Conservation (phyloP, 192 early-diverging fungal species). For the Mortierella antarctica region DNA sequence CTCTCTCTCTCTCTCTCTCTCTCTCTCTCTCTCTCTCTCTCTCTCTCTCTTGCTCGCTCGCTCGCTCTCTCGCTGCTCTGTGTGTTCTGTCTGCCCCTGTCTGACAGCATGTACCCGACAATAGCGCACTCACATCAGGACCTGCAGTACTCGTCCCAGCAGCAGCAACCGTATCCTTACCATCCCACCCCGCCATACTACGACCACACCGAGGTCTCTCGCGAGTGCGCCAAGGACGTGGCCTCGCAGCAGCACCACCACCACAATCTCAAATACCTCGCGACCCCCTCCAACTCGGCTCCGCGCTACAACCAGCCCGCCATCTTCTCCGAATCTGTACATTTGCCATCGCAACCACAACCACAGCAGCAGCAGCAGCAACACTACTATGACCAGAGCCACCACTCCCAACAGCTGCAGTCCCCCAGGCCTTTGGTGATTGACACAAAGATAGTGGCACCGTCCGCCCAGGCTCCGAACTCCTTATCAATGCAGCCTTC, state of each 20-base stretch:
- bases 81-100: neutral
- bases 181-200: constrained; percentile 36
- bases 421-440: constrained; percentile 18
- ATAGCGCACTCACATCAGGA: constrained; percentile 8
- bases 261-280: constrained; percentile 17
- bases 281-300: constrained; percentile 18
- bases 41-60: neutral
- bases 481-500: constrained; percentile 6
- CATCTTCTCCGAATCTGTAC: neutral
- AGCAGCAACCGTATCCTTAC: constrained; percentile 12
- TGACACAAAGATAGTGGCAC: constrained; percentile 9
- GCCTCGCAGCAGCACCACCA: constrained; percentile 13
- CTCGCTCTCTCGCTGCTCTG: neutral
- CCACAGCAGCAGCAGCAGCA: constrained; percentile 26
- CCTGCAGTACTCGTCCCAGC: constrained; percentile 1
- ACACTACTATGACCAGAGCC: constrained; percentile 26
- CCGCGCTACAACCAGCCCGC: neutral
- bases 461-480: neutral
- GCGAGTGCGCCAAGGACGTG: neutral
- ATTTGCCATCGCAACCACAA: neutral
- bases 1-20: neutral
- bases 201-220: constrained; percentile 10
- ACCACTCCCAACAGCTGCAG: constrained; percentile 19
- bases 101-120: constrained; percentile 19
- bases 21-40: neutral